Evolutionary conservation across 2,329 filamentous ascomycete genomes (phyloP), one percentile per base, ranked within the genome.

Genomic region (Fusarium oxysporum): DNA sequence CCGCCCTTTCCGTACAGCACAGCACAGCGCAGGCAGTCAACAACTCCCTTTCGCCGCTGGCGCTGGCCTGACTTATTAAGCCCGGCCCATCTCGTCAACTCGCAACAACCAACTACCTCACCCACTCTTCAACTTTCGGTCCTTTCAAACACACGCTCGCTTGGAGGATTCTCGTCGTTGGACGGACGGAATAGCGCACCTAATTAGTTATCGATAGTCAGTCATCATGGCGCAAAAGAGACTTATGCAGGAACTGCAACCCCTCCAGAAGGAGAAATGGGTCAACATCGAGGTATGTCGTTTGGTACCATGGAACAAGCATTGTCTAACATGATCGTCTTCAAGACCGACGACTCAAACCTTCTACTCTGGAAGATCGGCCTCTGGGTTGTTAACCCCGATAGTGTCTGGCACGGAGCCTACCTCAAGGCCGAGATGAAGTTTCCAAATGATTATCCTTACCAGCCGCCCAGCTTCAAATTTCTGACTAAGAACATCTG

Each of bases 401-500:
- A 97, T 77, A 97, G 95, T 71, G 87, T 92, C 73, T 98, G 97
- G 86, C 92, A 97, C 78, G 95, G 95, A 68, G 96, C 93, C 74
- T 99, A 97, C 82, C 94, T 98, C 82, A 95, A 90, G 83, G 94
- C 93, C 61, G 91, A 93, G 77, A 96, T 99, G 92, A 90, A 87
- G 28, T 98, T 99, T 78, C 92, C 93, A 14, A 86, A 87, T 77
- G 95, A 97, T 77, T 99, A 98, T 82, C 96, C 96, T 1, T 97
- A 93, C 84, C 88, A 90, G 45, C 96, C 96, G 33, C 96, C 96
- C 32, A 92, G 92, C 62, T 98, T 99, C 86, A 92, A 92, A 72
- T 98, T 99, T 84, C 81, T 90, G 23, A 84, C 86, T 28, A 88
- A 88, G 38, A 91, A 93, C 21, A 92, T 98, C 71, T 94, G 91